Base-by-base conservation (phyloP, 1,139 yeast genomes). In the Wickerhamomyces sp. region DNA sequence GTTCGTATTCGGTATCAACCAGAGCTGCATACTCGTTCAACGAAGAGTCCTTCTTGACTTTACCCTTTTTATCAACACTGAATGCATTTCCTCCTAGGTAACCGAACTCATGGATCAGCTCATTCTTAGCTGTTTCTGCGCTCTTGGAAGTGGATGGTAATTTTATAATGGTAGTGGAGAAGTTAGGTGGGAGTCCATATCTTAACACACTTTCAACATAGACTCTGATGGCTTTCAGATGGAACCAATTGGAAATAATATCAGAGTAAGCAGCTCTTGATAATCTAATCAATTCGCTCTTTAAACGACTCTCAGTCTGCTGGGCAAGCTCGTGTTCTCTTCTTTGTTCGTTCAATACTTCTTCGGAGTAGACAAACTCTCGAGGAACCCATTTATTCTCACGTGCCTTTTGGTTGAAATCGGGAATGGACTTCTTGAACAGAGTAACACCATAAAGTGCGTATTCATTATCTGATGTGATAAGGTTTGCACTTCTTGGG, bases 161-260 rank as follows among this genome's bases (percentile, higher is more conserved):
- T 24, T 61, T 64, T 37, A 63, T 57, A 46, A 50, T 67, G 58
- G 54, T 71, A 55, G 85, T 78, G 57, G 80, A 76, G 61, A 92
- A 92, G 58, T 84, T 84, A 30, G 98, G 97, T 28, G 98, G 98
- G 47, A 92, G 75, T 1, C 99, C 99, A 62, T 92, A 92, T 63
- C 98, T 82, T 59, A 92, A 74, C 13, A 92, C 96, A 42, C 77
- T 67, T 55, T 78, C 85, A 21, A 78, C 83, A 56, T 70, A 78
- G 31, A 78, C 67, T 34, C 82, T 69, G 38, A 78, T 60, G 7
- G 77, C 74, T 65, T 89, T 89, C 52, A 92, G 76, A 64, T 92
- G 98, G 56, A 85, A 73, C 96, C 96, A 89, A 49, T 85, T 78
- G 50, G 86, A 73, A 47, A 86, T 72, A 40, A 89, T 78, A 56